Evolutionary conservation across 768 basidiomycete species (phyloP), one percentile per base, ranked within the genome.

Genomic region (Mycena floridula): DNA sequence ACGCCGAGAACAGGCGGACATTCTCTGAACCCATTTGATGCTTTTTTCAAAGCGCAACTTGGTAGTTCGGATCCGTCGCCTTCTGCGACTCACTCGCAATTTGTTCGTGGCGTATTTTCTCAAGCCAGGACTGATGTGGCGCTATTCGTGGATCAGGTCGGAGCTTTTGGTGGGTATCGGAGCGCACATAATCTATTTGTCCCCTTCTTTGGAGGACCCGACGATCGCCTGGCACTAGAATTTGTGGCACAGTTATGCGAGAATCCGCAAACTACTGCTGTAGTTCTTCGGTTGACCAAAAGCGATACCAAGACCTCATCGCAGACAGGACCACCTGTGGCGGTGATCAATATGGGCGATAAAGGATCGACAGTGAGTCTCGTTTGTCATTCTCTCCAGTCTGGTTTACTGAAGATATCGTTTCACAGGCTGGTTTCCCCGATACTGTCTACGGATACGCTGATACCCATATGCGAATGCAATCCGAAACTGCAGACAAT

Each of bases 201-300:
- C 11, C 88, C 91, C 0, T 97, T 97, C 76, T 88, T 91, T 59
- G 95, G 95, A 20, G 95, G 95, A 0, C 86, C 91, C 0, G 95
- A 98, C 60, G 94, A 96, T 58, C 74, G 95, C 3, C 70, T 92
- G 15, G 89, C 91, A 0, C 66, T 98, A 26, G 80, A 86, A 24
- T 81, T 97, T 52, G 85, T 89, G 20, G 76, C 85, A 12, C 93
- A 94, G 62, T 66, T 96, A 23, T 94, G 89, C 59, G 67, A 74
- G 46, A 85, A 83, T 51, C 68, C 76, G 11, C 68, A 66, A 44
- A 73, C 88, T 11, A 76, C 67, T 7, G 95, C 90, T 9, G 91
- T 87, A 1, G 79, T 94, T 3, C 60, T 92, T 42, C 72, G 81
- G 53, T 65, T 95, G 46, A 60, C 58, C 26, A 85, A 79, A 62